Conservation (phyloP, 2,329 filamentous ascomycete genomes). For the Furcasterigmium sp. region DNA sequence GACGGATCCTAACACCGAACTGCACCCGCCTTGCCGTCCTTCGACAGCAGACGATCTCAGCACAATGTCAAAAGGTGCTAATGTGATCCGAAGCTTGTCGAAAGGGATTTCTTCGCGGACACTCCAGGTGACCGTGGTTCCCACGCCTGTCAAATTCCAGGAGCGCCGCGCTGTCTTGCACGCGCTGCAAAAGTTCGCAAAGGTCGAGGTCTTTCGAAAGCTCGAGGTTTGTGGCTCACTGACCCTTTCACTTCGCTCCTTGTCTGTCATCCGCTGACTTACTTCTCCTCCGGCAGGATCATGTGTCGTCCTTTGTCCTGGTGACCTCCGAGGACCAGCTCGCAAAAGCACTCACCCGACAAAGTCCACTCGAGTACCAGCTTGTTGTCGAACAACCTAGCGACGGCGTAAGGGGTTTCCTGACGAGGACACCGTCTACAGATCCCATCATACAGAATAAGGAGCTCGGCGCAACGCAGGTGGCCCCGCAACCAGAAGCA, state of each 20-base stretch:
- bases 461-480: not conserved
- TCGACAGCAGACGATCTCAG: not conserved
- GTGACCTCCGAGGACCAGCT: conserved; percentile 35
- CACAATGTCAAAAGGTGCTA: conserved; percentile 5
- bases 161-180: conserved; percentile 52
- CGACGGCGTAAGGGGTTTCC: conserved; percentile 21
- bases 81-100: conserved; percentile 6
- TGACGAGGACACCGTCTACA: conserved; percentile 15
- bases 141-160: conserved; percentile 43
- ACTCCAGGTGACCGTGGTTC: conserved; percentile 47
- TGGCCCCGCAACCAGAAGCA: conserved; percentile 11
- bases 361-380: conserved; percentile 43
- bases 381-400: conserved; percentile 23
- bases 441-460: conserved; percentile 7
- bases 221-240: conserved; percentile 25
- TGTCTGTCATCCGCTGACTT: not conserved
- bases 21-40: too few relatives aligned
- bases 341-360: conserved; percentile 31
- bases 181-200: conserved; percentile 42
- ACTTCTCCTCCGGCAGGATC: conserved; percentile 25
- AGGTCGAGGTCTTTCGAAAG: conserved; percentile 48
- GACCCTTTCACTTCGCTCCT: not conserved
- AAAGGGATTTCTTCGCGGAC: conserved; percentile 18
- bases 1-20: too few relatives aligned
- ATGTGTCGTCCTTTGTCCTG: conserved; percentile 44